A percentile compares a stretch with the other conserved stretches of the same genome.
phyloP scores from a whole-genome alignment of 2,329 filamentous ascomycete species.

The Monilinia polystroma region DNA sequence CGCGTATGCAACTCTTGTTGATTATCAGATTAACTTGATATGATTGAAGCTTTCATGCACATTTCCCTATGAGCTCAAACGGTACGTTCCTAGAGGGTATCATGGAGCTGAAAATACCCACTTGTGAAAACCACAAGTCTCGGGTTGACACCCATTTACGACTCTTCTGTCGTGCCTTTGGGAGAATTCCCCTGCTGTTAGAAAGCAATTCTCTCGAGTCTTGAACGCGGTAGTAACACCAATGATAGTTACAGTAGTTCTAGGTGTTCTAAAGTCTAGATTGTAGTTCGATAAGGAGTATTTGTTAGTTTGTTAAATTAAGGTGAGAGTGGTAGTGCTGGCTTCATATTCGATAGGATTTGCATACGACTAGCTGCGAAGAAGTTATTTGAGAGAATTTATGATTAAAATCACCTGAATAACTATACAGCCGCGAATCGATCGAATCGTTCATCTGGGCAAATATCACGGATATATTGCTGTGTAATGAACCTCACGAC shows the following conservation, averaged over 20 bases:
- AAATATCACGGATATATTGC: neutral
- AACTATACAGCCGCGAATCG: neutral
- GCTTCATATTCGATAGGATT: no score
- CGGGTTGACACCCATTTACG: neutral
- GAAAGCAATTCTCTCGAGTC: no score
- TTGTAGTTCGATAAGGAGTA: neutral
- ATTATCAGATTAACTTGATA: neutral
- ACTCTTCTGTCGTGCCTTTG: neutral
- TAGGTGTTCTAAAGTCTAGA: neutral
- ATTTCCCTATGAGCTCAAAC: neutral
- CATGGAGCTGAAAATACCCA: neutral
- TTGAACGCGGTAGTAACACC: neutral
- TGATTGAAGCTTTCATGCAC: neutral
- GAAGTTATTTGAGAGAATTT: no score
- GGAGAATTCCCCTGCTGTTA: no score
- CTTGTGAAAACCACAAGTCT: neutral
- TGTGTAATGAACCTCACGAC: neutral
- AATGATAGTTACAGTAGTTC: neutral
- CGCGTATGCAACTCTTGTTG: neutral
- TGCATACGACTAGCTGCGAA: neutral
- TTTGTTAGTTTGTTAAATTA: neutral
- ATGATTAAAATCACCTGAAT: neutral
- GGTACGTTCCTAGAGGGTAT: neutral
- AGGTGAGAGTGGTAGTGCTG: no score
- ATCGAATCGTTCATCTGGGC: neutral